These are phyloP conservation scores for Davidsoniella virescens DNA, from an alignment of 2,329 filamentous ascomycete genomes.

Conservation along the genomic window DNA sequence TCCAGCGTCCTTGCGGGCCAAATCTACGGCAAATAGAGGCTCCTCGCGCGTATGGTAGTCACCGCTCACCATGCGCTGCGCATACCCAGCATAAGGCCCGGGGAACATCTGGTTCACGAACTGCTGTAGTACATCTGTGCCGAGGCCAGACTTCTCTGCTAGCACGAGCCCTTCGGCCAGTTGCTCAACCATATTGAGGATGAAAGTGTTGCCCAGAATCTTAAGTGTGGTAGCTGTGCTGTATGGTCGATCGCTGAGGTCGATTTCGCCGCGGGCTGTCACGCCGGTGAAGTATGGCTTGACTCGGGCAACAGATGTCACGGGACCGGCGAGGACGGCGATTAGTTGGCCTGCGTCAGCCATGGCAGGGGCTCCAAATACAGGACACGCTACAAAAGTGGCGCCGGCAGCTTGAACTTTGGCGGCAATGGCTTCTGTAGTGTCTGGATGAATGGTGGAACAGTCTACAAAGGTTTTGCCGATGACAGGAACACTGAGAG, in stretches of 20 bases:
- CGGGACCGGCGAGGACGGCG: conserved; percentile 54
- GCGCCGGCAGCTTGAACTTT: conserved; percentile 42
- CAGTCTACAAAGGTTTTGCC: conserved; percentile 75
- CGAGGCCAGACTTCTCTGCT: conserved; percentile 67
- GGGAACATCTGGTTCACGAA: conserved; percentile 62
- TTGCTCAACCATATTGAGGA: conserved; percentile 67
- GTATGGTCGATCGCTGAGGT: conserved; percentile 52
- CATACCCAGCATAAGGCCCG: conserved; percentile 60
- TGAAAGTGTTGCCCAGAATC: conserved; percentile 73
- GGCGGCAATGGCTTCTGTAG: conserved; percentile 49
- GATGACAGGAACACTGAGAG: conserved; percentile 37
- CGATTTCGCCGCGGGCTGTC: conserved; percentile 50
- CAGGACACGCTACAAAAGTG: conserved; percentile 54
- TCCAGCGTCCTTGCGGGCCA: conserved; percentile 66
- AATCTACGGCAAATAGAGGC: conserved; percentile 68
- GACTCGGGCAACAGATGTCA: conserved; percentile 42
- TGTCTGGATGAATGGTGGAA: conserved; percentile 76
- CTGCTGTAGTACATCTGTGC: conserved; percentile 49
- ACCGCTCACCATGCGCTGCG: conserved; percentile 54
- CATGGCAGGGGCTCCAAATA: conserved; percentile 57
- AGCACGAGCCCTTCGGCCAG: conserved; percentile 63
- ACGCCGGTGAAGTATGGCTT: conserved; percentile 59
- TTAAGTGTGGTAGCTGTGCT: conserved; percentile 58
- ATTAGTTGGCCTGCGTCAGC: conserved; percentile 56
- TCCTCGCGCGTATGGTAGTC: conserved; percentile 62